phyloP scores from a whole-genome alignment of 208 protist genomes.

The Crithidia bombi region DNA sequence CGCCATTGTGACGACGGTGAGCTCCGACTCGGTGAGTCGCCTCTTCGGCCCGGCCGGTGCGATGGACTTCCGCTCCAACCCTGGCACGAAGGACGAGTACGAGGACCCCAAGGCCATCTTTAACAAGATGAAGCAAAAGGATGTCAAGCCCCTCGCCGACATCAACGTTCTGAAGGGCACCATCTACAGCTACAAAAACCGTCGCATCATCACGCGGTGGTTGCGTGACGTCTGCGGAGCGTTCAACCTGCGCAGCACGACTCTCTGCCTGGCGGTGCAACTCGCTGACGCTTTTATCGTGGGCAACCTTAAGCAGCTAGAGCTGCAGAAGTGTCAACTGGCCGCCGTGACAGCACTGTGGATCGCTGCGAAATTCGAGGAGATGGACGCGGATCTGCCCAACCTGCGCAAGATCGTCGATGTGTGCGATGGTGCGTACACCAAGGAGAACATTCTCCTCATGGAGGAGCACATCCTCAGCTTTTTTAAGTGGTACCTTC shows the following conservation, averaged over 20 bases:
- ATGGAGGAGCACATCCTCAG: constrained; percentile 83
- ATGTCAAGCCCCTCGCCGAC: constrained; percentile 61
- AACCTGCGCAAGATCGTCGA: constrained; percentile 70
- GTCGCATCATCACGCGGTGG: constrained; percentile 82
- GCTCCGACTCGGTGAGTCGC: constrained; percentile 62
- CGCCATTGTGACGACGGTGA: constrained; percentile 67
- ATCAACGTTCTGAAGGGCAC: constrained; percentile 76
- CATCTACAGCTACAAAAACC: constrained; percentile 87
- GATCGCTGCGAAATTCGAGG: constrained; percentile 88
- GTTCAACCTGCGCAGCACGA: constrained; percentile 79
- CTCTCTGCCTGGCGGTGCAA: constrained; percentile 84
- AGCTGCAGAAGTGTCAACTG: constrained; percentile 78
- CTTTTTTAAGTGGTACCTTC: constrained; percentile 83
- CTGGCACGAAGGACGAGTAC: constrained; percentile 55
- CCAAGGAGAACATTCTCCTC: constrained; percentile 52
- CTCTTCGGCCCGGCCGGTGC: constrained; percentile 66
- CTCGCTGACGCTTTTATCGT: constrained; percentile 77
- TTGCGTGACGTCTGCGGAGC: constrained; percentile 80
- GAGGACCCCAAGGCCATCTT: constrained; percentile 68
- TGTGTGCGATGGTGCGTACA: constrained; percentile 79
- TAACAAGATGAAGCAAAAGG: constrained; percentile 71
- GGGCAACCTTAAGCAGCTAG: constrained; percentile 57
- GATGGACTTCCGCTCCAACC: constrained; percentile 80
- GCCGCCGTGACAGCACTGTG: constrained; percentile 75
- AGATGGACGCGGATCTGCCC: constrained; percentile 74